Evolutionary conservation across 208 protist species (phyloP), one percentile per base, ranked within the genome.

Genomic region (Phytomonas francai): DNA sequence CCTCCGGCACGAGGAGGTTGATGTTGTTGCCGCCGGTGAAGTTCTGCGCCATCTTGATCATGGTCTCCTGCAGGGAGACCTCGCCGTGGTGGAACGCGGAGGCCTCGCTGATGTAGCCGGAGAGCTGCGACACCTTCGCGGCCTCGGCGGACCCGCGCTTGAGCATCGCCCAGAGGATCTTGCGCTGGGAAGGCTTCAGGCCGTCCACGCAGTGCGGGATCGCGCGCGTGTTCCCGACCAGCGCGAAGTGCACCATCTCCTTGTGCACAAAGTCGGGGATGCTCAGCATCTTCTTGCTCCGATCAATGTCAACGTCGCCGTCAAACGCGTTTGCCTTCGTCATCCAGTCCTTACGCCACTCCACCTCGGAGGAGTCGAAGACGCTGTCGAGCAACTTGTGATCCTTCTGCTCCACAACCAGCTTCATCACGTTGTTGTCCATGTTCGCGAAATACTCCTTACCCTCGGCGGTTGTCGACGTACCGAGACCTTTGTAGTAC

Each of bases 401-500:
- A 58, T 97, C 79, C 32, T 91, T 80, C 19, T 63, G 67, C 39
- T 97, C 86, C 22, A 95, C 86, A 1, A 89, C 73, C 67, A 99
- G 98, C 29, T 71, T 70, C 70, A 90, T 84, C 30, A 99, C 86
- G 76, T 99, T 88, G 68, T 85, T 79, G 51, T 94, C 85, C 84
- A 99, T 93, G 70, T 99, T 79, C 0, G 85, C 80, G 69, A 99
- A 99, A 83, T 99, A 99, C 79, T 99, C 96, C 83, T 99, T 99
- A 22, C 97, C 99, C 83, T 99, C 99, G 3, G 82, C 77, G 8
- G 89, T 84, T 8, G 95, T 98, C 58, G 80, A 98, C 45, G 98
- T 99, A 78, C 98, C 98, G 42, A 99, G 86, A 91, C 98, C 97
- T 78, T 99, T 99, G 89, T 99, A 99, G 91, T 99, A 99, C 89